phyloP scores from a whole-genome alignment of 2,329 filamentous ascomycete species.

The Intubia oerlemansii region DNA sequence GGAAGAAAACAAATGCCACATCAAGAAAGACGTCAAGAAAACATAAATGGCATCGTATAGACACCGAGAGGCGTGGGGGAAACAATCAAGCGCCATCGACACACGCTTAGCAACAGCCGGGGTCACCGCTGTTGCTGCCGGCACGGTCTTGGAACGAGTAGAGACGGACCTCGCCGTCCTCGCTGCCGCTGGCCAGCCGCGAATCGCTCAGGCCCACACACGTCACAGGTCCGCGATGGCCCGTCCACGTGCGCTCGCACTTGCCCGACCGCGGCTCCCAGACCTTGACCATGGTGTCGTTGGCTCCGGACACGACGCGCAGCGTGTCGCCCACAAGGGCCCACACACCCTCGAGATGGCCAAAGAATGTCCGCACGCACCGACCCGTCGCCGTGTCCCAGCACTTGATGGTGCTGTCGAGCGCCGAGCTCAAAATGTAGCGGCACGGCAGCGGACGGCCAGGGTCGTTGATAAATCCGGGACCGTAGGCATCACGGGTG shows the following conservation, averaged over 20 bases:
- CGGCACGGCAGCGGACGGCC: conserved; percentile 55
- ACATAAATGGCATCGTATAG: too few relatives aligned
- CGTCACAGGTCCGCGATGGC: conserved; percentile 77
- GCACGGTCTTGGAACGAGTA: conserved; percentile 46
- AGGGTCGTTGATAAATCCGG: conserved; percentile 36
- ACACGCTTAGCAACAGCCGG: too few relatives aligned
- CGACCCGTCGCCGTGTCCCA: conserved; percentile 74
- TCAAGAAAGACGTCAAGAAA: too few relatives aligned
- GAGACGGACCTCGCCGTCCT: conserved; percentile 78
- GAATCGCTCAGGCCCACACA: conserved; percentile 83
- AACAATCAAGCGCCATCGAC: too few relatives aligned
- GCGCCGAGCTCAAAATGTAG: conserved; percentile 81
- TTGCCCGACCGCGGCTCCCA: conserved; percentile 88
- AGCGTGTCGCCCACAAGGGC: conserved; percentile 27
- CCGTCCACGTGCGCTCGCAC: conserved; percentile 81
- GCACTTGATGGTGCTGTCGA: conserved; percentile 78
- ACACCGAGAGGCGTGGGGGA: too few relatives aligned
- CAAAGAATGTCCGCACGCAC: conserved; percentile 84
- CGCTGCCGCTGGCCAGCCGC: conserved; percentile 74
- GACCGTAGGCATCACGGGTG: conserved; percentile 32
- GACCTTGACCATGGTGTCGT: conserved; percentile 84
- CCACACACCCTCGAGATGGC: conserved; percentile 93
- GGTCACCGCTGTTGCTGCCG: conserved; percentile 5
- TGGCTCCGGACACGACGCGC: conserved; percentile 69
- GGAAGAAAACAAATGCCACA: too few relatives aligned